Percentiles rank a stretch among this genome's conserved stretches.
Conservation (phyloP, 2,329 filamentous ascomycete species). For the Diaporthe nobilis region DNA sequence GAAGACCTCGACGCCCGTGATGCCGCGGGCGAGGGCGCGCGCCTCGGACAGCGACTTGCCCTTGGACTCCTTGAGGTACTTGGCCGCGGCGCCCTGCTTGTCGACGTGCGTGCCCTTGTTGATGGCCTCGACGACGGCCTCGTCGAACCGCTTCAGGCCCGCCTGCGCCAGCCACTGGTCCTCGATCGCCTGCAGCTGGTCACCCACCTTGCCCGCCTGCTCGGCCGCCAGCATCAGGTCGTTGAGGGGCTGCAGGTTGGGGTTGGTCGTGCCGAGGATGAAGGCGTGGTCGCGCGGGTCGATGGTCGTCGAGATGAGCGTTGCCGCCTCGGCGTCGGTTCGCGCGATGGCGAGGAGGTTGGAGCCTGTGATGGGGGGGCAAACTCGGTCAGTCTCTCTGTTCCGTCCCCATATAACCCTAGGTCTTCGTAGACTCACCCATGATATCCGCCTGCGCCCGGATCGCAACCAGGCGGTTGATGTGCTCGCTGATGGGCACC, state of each 20-base stretch:
- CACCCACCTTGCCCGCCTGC: constrained; percentile 82
- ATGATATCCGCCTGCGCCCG: constrained; percentile 98
- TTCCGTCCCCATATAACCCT: neutral
- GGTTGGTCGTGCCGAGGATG: constrained; percentile 91
- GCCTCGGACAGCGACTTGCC: constrained; percentile 91
- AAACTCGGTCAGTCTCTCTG: constrained; percentile 28
- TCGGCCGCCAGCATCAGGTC: constrained; percentile 94
- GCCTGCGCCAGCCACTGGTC: constrained; percentile 88
- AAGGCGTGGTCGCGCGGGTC: constrained; percentile 96
- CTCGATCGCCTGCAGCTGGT: constrained; percentile 89
- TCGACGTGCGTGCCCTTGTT: constrained; percentile 75
- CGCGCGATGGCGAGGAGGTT: constrained; percentile 93
- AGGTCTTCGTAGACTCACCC: constrained; percentile 68
- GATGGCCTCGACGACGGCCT: constrained; percentile 89
- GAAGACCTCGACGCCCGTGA: constrained; percentile 85
- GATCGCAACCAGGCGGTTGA: constrained; percentile 96
- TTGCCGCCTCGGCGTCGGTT: constrained; percentile 97
- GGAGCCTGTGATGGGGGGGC: constrained; percentile 63
- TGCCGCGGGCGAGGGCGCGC: constrained; percentile 80
- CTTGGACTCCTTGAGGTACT: constrained; percentile 78
- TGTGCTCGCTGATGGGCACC: constrained; percentile 97
- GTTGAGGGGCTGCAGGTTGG: constrained; percentile 84
- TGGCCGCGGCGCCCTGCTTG: constrained; percentile 76
- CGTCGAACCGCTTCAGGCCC: constrained; percentile 88
- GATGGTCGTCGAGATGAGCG: constrained; percentile 96